Evolutionary conservation across 73 alveolate genomes (phyloP), one percentile per base, ranked within the genome.

Genomic region (Blepharisma stoltei): DNA sequence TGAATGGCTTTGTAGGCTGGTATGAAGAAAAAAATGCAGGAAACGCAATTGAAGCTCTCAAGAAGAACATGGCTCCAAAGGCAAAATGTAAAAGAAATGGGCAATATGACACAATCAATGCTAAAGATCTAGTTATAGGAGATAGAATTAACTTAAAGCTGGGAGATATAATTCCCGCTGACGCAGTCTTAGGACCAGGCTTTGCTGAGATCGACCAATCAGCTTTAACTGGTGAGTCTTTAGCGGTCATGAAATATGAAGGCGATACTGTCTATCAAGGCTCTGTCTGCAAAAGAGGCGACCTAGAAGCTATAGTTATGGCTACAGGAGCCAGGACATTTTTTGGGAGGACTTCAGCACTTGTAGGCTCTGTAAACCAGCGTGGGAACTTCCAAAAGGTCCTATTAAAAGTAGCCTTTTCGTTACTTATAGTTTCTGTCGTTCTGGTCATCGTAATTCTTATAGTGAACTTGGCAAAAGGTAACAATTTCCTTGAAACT

Each of bases 121-220:
- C 73, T 14, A 14, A 38, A 14, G 73, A 60, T 14, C 46, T 60
- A 38, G 73, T 60, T 25, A 60, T 60, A 14, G 73, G 73, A 9
- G 73, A 60, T 60, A 60, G 73, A 25, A 38, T 60, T 60, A 38
- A 38, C n/a, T 14, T 60, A 18, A 41, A 11, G 44, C 50, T 32
- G 44, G 90, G 90, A 38, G 89, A 67, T 67, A 80, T 80, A 44
- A 7, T 83, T 21, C 90, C 90, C 4, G 90, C 90, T 2, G 90
- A 83, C 54, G 44, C 67, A 27, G 48, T 32, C 21, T 44, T 81
- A 49, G 83, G 82, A 6, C 80, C 82, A 60, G 73, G 73, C 48
- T 38, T 14, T 60, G 14, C 46, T 60, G 48, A 71, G 75, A 75
- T 71, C 20, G 81, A 71, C 20, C 73, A 71, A 43, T 6, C 45